phyloP scores from a whole-genome alignment of 2,329 filamentous ascomycete genomes.

The Penicillium sp. region DNA sequence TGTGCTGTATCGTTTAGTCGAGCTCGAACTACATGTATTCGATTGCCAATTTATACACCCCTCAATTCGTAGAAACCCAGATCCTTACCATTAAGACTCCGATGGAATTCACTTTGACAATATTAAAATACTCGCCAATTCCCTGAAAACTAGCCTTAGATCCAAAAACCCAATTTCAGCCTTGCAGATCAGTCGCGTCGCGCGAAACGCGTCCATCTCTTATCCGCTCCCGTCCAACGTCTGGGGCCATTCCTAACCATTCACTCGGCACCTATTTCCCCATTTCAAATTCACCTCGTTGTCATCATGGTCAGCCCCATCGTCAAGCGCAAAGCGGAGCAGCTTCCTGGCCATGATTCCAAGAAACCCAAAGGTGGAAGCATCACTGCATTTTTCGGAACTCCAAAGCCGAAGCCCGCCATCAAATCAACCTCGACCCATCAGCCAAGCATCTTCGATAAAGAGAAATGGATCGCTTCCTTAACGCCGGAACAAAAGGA shows the following conservation, averaged over 20 bases:
- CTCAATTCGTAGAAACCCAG: neutral
- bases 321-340: conserved; percentile 66
- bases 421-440: conserved; percentile 27
- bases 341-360: conserved; percentile 48
- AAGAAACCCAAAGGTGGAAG: conserved; percentile 73
- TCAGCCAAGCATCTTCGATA: conserved; percentile 67
- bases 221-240: neutral
- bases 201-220: conserved; percentile 16
- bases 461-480: conserved; percentile 80
- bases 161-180: neutral
- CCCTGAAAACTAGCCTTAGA: neutral
- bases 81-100: neutral
- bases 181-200: conserved; percentile 13
- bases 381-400: conserved; percentile 87
- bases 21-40: conserved; percentile 10
- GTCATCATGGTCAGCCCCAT: conserved; percentile 33
- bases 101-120: neutral
- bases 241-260: neutral
- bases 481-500: conserved; percentile 78
- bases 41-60: neutral
- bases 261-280: neutral
- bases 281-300: neutral
- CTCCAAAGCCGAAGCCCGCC: conserved; percentile 56
- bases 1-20: conserved; percentile 19
- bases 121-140: no score